Evolutionary conservation across 495 filamentous ascomycete species (phyloP).

Genomic region (Letharia lupina): DNA sequence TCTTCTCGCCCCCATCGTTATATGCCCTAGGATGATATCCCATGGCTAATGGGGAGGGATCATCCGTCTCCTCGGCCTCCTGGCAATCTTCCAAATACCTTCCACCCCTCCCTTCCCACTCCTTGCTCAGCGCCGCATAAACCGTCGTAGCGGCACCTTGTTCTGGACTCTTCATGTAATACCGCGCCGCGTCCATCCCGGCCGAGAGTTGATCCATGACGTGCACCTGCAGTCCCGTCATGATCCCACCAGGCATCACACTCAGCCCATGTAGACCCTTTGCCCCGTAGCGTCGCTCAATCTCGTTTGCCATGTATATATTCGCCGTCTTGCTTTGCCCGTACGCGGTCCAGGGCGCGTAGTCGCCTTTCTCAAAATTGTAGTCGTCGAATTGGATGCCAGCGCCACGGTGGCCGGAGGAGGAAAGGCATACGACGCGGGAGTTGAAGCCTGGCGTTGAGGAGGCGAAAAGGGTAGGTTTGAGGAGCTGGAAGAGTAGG

Average conservation of each 20-base stretch:
- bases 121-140: conserved; percentile 34
- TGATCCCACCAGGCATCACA: conserved; percentile 37
- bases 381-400: conserved; percentile 29
- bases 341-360: conserved; percentile 34
- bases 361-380: conserved; percentile 31
- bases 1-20: conserved; percentile 31
- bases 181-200: conserved; percentile 17
- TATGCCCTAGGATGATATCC: conserved; percentile 30
- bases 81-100: conserved; percentile 35
- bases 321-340: conserved; percentile 36
- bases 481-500: conserved; percentile 45
- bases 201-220: conserved; percentile 22
- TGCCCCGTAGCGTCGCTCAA: conserved; percentile 34
- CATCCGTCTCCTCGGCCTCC: conserved; percentile 21
- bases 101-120: conserved; percentile 34
- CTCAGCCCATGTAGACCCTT: conserved; percentile 34
- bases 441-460: conserved; percentile 35
- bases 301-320: conserved; percentile 38
- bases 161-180: conserved; percentile 29
- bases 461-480: conserved; percentile 33
- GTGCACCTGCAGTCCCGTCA: conserved; percentile 24
- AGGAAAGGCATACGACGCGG: conserved; percentile 37
- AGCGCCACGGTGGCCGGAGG: conserved; percentile 31
- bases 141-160: conserved; percentile 39
- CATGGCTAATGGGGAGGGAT: not conserved